Evolutionary conservation across 2,329 filamentous ascomycete genomes (phyloP), one percentile per base, ranked within the genome.

Genomic region (Calonectria hawksworthii): DNA sequence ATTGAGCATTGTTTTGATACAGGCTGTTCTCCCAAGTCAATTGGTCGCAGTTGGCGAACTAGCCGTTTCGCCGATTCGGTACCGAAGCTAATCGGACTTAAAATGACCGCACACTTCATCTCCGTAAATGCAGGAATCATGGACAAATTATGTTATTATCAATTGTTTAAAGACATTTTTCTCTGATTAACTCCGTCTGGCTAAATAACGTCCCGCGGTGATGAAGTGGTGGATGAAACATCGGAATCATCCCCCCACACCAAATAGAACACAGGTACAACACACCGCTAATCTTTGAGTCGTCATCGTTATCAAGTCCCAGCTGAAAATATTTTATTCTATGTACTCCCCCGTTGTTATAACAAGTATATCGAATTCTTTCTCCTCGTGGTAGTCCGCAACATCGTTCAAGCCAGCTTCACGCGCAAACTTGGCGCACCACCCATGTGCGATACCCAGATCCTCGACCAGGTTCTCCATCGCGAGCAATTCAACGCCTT

Each of bases 301-400:
- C 44, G n/a, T 6, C 44, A 47, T 5, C 44, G 23, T 11, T 5
- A 16, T n/a, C 21, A 13, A n/a, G 3, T 13, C 6, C 44, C n/a
- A 10, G 44, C 44, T 23, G 16, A 61, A 64, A 34, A 10, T 23
- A 44, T 30, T 32, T 72, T 41, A 68, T 64, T 41, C 68, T 23
- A 38, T 41, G 38, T 34, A 74, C 47, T 74, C 73, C 26, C 73
- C 73, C 10, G 73, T 74, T 0, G 73, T 74, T 50, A 52, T 54
- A 38, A 74, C 54, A 30, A 74, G 68, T 50, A 74, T 74, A 18
- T 74, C 63, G 64, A 68, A 74, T 23, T 74, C 73, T 11, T 34
- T 72, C 23, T 74, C 73, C 2, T 74, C 68, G 16, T 74, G 61
- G 38, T 34, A 5, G 13, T 74, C 64, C 3, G 68, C 73, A 30